phyloP scores from a whole-genome alignment of 257 asterid species.

The Thymus mandschuricus region DNA sequence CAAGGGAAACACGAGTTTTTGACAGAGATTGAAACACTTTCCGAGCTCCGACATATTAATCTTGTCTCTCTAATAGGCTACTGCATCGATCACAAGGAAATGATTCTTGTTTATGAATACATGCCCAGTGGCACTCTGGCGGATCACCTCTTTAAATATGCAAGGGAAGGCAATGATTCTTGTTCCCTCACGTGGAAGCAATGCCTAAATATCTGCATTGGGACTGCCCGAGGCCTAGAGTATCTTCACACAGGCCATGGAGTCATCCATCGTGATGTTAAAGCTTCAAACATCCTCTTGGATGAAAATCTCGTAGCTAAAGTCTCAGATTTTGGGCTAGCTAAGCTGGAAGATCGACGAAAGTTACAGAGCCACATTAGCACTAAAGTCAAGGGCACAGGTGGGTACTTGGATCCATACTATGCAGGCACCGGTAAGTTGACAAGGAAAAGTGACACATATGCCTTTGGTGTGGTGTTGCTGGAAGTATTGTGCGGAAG shows the following conservation, averaged over 20 bases:
- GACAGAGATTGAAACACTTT: too few relatives aligned
- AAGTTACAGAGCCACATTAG: constrained; percentile 45
- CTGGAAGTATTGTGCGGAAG: constrained; percentile 60
- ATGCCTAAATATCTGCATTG: constrained; percentile 54
- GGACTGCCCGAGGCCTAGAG: constrained; percentile 57
- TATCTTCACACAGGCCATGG: constrained; percentile 51
- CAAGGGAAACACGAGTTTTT: too few relatives aligned
- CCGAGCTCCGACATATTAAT: too few relatives aligned
- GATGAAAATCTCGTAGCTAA: constrained; percentile 50
- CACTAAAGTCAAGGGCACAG: constrained; percentile 59
- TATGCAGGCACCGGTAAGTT: constrained; percentile 44
- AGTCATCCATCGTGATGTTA: constrained; percentile 60
- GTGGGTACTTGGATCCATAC: constrained; percentile 59
- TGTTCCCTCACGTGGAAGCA: constrained; percentile 52
- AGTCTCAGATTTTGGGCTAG: constrained; percentile 70
- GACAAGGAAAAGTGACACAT: constrained; percentile 57
- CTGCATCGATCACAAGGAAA: too few relatives aligned
- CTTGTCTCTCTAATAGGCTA: too few relatives aligned
- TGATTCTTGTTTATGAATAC: too few relatives aligned
- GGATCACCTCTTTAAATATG: too few relatives aligned
- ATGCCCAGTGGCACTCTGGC: too few relatives aligned
- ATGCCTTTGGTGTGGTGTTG: constrained; percentile 65
- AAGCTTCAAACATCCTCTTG: constrained; percentile 57
- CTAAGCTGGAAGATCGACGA: constrained; percentile 44
- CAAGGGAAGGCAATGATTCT: not conserved